phyloP scores from a whole-genome alignment of 768 basidiomycete genomes.

The Mycena galopus region DNA sequence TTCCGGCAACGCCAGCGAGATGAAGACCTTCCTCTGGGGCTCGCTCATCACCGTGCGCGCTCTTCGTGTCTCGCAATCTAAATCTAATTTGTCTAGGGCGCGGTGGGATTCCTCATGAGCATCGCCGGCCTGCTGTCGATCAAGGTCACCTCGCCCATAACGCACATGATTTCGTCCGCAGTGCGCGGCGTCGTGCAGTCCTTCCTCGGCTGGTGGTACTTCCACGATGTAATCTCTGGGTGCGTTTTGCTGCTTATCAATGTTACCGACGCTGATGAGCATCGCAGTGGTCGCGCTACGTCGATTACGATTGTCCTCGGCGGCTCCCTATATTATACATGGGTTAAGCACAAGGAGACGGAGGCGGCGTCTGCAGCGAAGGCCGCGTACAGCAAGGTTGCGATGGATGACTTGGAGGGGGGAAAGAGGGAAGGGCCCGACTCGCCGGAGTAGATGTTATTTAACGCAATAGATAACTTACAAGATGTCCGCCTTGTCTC shows the following conservation, averaged over 20 bases:
- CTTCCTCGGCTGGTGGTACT: slow-evolving; percentile 70
- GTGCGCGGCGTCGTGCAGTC: slow-evolving; percentile 82
- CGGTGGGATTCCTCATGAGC: slow-evolving; percentile 82
- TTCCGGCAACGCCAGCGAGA: slow-evolving; percentile 13
- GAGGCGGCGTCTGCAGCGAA: no score
- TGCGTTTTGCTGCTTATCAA: slow-evolving; percentile 47
- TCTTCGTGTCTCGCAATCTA: no score
- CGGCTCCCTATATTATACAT: slow-evolving; percentile 77
- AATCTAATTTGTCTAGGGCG: slow-evolving; percentile 56
- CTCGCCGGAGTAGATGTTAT: no score
- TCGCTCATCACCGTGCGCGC: slow-evolving; percentile 67
- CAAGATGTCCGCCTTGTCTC: no score
- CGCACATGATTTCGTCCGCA: slow-evolving; percentile 85
- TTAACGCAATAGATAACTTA: no score
- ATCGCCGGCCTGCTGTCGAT: slow-evolving; percentile 81
- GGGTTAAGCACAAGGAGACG: slow-evolving; percentile 70
- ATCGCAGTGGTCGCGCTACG: slow-evolving; percentile 66
- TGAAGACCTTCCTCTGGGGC: slow-evolving; percentile 69
- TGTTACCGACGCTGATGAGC: not conserved
- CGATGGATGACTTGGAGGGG: slow-evolving; percentile 65
- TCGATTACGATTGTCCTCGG: slow-evolving; percentile 72
- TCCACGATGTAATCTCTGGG: slow-evolving; percentile 72
- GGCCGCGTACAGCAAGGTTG: slow-evolving; percentile 57
- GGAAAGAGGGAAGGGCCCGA: slow-evolving; percentile 42
- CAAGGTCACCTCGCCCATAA: slow-evolving; percentile 86